A percentile compares a stretch with the other conserved stretches of the same genome.
phyloP scores from a whole-genome alignment of 257 asterid genomes.

The Leonotis leonurus region DNA sequence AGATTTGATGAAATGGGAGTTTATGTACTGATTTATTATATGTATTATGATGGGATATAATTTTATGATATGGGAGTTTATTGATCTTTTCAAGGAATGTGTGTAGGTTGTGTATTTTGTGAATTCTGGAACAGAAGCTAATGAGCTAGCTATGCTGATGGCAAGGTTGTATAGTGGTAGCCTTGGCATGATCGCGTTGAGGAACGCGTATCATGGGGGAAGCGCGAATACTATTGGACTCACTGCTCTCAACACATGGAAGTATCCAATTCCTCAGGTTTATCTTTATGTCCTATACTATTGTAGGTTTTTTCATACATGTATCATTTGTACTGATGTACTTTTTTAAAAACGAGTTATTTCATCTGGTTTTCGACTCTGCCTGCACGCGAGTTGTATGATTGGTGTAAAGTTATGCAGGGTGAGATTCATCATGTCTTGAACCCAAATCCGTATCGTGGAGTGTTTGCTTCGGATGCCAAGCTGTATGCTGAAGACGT shows the following conservation, averaged over 20 bases:
- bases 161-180: conserved; percentile 81
- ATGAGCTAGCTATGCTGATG: conserved; percentile 90
- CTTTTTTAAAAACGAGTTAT: neutral
- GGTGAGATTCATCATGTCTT: conserved; percentile 94
- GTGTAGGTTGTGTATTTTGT: conserved; percentile 91
- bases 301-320: too few relatives aligned
- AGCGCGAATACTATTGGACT: conserved; percentile 81
- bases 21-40: neutral
- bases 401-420: conserved; percentile 22
- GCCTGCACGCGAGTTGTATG: neutral
- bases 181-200: conserved; percentile 78
- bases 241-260: conserved; percentile 89
- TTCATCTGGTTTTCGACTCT: neutral
- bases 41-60: neutral
- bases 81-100: conserved; percentile 22
- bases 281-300: neutral
- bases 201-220: conserved; percentile 98
- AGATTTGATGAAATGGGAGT: neutral
- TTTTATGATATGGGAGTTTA: neutral
- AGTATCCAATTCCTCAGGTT: conserved; percentile 96
- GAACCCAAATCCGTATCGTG: conserved; percentile 91
- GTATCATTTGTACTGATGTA: neutral
- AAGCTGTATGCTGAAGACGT: conserved; percentile 74
- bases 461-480: conserved; percentile 80
- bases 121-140: conserved; percentile 96